These are phyloP conservation scores for Cystobasidium onofrii DNA, from an alignment of 768 basidiomycete species.

Conservation along the genomic window DNA sequence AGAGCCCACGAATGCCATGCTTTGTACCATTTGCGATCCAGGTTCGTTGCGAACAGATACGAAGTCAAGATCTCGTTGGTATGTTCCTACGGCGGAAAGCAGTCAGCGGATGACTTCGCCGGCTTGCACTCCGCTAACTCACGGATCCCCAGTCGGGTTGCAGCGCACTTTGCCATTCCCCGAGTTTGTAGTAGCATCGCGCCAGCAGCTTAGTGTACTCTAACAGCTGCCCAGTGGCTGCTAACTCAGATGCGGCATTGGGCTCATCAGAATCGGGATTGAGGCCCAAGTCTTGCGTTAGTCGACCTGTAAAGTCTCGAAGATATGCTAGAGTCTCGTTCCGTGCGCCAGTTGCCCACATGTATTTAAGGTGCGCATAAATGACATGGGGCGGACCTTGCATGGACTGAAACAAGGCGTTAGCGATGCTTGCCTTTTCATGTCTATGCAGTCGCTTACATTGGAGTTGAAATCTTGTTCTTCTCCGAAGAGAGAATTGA, in stretches of 20 bases:
- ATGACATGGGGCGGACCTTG: slow-evolving; percentile 92
- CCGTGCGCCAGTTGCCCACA: slow-evolving; percentile 78
- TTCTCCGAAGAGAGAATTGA: slow-evolving; percentile 77
- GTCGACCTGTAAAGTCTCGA: slow-evolving; percentile 64
- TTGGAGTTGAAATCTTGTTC: slow-evolving; percentile 46
- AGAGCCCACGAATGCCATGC: slow-evolving; percentile 99
- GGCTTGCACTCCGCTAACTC: no score
- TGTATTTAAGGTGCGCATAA: slow-evolving; percentile 88
- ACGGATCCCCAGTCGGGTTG: slow-evolving; percentile 73
- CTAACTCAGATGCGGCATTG: slow-evolving; percentile 35
- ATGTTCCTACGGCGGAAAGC: slow-evolving; percentile 54
- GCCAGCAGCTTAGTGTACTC: slow-evolving; percentile 82
- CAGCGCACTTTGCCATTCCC: slow-evolving; percentile 81
- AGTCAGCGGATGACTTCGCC: background rate
- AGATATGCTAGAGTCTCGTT: slow-evolving; percentile 78
- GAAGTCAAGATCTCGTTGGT: slow-evolving; percentile 73
- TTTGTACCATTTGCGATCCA: slow-evolving; percentile 95
- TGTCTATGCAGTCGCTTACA: slow-evolving; percentile 12
- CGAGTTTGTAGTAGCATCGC: slow-evolving; percentile 90
- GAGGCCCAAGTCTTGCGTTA: slow-evolving; percentile 65
- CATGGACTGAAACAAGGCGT: slow-evolving; percentile 32
- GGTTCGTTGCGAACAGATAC: slow-evolving; percentile 77
- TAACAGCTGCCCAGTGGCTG: slow-evolving; percentile 48
- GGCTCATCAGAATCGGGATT: slow-evolving; percentile 45
- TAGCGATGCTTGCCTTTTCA: background rate